Base-by-base conservation (phyloP, 768 basidiomycete species). In the Lentinus brumalis region DNA sequence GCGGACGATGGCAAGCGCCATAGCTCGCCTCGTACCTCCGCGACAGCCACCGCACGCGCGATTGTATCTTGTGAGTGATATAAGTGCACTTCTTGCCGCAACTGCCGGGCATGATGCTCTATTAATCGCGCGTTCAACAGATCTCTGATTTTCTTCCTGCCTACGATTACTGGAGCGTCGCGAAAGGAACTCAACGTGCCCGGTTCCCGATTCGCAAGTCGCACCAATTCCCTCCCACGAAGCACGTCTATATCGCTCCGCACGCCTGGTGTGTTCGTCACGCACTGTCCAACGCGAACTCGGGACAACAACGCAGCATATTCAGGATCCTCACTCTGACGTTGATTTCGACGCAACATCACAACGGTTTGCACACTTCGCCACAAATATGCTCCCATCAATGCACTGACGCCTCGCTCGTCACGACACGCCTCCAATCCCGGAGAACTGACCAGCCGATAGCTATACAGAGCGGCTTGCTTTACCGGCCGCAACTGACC, bases 401-500 rank as follows among this genome's bases (percentile, higher is more conserved):
- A 45, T 3, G 44, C 44, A 7, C n/a, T n/a, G 1, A 45, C 44
- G 2, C 44, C 44, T n/a, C 8, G n/a, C 8, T 1, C 3, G 11
- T 21, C 6, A n/a, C n/a, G n/a, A n/a, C n/a, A n/a, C 2, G 16
- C n/a, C 8, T 16, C 44, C n/a, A 45, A 16, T 16, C n/a, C n/a
- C n/a, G n/a, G n/a, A n/a, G n/a, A 21, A n/a, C 7, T 11, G 2
- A n/a, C 16, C 8, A 16, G 2, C 8, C 8, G 15, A 16, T 66
- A 26, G 0, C 51, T 32, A 50, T 68, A 74, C 14, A 75, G 53
- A 0, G 67, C 30, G 0, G 52, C 41, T 12, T 61, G 66, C 42
- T 52, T 15, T 0, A 71, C 67, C 15, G 74, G 74, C 15, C 58
- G 58, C 45, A 68, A 47, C 46, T 75, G 74, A 4, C 62, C 66